These are phyloP conservation scores for Rhazya stricta DNA, from an alignment of 257 asterid species.

Conservation along the genomic window DNA sequence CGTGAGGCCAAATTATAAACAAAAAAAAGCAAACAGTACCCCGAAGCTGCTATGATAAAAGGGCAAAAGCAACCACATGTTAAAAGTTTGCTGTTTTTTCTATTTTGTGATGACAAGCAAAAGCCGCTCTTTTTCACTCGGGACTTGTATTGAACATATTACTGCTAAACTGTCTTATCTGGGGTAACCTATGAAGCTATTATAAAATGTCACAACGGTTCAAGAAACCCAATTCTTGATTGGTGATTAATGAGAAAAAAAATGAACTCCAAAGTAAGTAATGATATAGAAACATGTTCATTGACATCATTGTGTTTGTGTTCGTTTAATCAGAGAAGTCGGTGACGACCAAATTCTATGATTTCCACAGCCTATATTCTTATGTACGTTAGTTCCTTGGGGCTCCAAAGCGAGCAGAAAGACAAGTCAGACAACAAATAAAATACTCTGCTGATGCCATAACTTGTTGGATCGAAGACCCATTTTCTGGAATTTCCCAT, in stretches of 20 bases:
- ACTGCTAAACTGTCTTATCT: constrained; percentile 20
- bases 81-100: constrained; percentile 4
- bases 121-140: constrained; percentile 24
- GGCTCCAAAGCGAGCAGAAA: neutral
- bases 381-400: neutral
- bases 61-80: constrained; percentile 43
- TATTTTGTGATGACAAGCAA: constrained; percentile 7
- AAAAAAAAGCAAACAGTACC: constrained; percentile 10
- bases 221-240: neutral
- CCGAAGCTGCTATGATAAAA: constrained; percentile 24
- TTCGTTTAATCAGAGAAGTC: neutral
- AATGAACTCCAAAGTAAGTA: neutral
- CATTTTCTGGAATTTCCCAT: neutral
- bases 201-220: neutral
- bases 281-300: constrained; percentile 8
- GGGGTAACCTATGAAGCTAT: neutral
- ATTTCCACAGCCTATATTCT: constrained; percentile 4
- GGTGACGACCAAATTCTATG: constrained; percentile 1
- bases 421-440: neutral
- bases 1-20: constrained; percentile 23
- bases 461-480: neutral
- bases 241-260: constrained; percentile 1
- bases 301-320: constrained; percentile 13
- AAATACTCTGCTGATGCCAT: neutral
- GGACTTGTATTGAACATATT: constrained; percentile 11